These are phyloP conservation scores for Aurantiochytrium sp. DNA, from an alignment of 108 stramenopile genomes.

Conservation along the genomic window DNA sequence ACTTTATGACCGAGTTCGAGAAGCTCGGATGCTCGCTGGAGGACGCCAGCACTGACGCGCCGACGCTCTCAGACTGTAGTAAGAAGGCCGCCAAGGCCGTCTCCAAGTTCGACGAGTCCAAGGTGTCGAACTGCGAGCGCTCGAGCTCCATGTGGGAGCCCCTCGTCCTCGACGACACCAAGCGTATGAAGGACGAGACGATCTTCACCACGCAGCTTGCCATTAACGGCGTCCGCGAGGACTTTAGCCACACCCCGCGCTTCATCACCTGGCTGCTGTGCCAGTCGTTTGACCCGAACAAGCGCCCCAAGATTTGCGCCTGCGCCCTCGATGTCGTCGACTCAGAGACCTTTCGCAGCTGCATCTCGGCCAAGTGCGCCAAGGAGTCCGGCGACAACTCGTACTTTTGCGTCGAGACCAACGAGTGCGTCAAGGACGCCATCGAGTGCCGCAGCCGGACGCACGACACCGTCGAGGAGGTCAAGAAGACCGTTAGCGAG, in stretches of 20 bases:
- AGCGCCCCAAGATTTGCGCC: not conserved
- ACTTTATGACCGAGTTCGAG: not conserved
- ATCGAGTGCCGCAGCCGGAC: not conserved
- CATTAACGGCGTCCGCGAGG: not conserved
- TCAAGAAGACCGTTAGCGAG: not conserved
- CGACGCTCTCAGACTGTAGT: not conserved
- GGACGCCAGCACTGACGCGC: not conserved
- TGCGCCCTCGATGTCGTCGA: not conserved
- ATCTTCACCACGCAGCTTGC: slow-evolving; percentile 24
- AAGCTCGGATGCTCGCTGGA: not conserved
- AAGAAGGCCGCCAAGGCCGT: not conserved
- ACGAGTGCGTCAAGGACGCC: not conserved
- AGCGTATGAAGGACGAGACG: not conserved
- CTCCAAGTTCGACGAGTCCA: not conserved
- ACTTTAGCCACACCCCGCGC: not conserved
- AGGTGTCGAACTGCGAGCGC: not conserved
- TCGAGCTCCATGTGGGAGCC: not conserved
- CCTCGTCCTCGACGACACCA: not conserved
- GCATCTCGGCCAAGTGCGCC: slow-evolving; percentile 3
- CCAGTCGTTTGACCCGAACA: not conserved
- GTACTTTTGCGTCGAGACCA: not conserved
- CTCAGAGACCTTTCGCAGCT: not conserved
- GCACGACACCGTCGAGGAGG: not conserved
- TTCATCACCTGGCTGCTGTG: slow-evolving; percentile 6
- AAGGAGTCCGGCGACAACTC: not conserved